A percentile compares a stretch with the other conserved stretches of the same genome.
These are phyloP conservation scores for Diaporthe vaccinii DNA, from an alignment of 2,329 filamentous ascomycete species.

Conservation along the genomic window DNA sequence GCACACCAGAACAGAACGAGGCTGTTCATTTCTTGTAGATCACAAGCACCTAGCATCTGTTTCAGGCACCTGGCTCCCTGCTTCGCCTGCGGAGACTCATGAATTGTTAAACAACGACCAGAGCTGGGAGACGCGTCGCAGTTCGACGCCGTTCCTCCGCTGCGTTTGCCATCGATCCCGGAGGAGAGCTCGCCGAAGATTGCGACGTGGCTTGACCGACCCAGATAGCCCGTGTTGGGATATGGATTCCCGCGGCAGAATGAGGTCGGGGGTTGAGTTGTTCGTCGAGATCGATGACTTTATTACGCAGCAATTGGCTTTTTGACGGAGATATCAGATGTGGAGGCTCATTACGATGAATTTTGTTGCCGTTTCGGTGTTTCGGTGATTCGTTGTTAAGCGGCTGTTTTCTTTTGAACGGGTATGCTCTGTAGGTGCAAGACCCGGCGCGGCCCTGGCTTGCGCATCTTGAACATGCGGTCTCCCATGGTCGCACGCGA, in stretches of 20 bases:
- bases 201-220: slow-evolving; percentile 49
- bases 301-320: not conserved
- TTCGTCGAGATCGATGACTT: not conserved
- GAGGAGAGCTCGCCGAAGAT: slow-evolving; percentile 49
- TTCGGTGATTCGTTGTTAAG: not conserved
- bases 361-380: not conserved
- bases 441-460: not conserved
- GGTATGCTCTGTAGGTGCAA: not conserved
- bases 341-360: not conserved
- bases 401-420: slow-evolving; percentile 3
- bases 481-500: not conserved
- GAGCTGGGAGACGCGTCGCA: not conserved
- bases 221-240: slow-evolving; percentile 51
- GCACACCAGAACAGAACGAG: not conserved
- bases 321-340: not conserved
- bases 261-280: not conserved
- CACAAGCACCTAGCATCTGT: not conserved
- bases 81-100: not conserved
- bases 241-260: slow-evolving; percentile 40
- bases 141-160: not conserved
- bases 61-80: not conserved
- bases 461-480: not conserved
- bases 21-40: not conserved
- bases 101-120: not conserved
- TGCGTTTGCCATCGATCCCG: not conserved